Percentiles rank a stretch among this genome's conserved stretches.
phyloP scores from a whole-genome alignment of 2,329 filamentous ascomycete genomes.

The Dothiorella sarmentorum region DNA sequence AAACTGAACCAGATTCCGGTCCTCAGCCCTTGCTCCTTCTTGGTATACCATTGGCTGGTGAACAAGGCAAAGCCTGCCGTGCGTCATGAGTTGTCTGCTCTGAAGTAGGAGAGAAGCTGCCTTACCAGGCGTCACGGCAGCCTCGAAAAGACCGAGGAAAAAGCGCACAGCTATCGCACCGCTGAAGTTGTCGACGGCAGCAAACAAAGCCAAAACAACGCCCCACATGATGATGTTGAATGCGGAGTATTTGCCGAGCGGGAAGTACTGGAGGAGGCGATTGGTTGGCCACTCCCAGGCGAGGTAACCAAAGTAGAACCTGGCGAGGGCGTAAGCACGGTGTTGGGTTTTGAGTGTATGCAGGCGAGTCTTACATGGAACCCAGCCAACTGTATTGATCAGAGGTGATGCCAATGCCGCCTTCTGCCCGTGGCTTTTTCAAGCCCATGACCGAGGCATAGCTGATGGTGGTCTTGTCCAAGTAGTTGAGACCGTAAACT shows the following conservation, averaged over 20 bases:
- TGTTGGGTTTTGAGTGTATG: too few species aligned
- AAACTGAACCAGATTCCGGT: conserved; percentile 67
- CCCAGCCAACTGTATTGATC: conserved; percentile 52
- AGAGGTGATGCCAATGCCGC: conserved; percentile 46
- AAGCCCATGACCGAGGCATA: conserved; percentile 53
- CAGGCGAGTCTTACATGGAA: conserved; percentile 31
- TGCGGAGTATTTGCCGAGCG: conserved; percentile 64
- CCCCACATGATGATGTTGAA: conserved; percentile 65
- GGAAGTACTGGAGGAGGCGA: conserved; percentile 60
- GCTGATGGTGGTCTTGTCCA: conserved; percentile 58
- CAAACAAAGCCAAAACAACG: conserved; percentile 58
- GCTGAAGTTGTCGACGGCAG: conserved; percentile 57
- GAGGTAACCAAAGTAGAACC: conserved; percentile 53
- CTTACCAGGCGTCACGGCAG: conserved; percentile 60
- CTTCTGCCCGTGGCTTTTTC: conserved; percentile 31
- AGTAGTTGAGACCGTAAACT: conserved; percentile 58
- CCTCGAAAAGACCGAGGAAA: conserved; percentile 66
- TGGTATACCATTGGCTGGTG: conserved; percentile 70
- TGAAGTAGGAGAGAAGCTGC: too few species aligned
- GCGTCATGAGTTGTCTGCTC: background rate
- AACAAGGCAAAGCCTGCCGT: conserved; percentile 57
- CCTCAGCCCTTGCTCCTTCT: conserved; percentile 61
- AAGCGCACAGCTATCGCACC: conserved; percentile 64
- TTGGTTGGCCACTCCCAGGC: conserved; percentile 66
- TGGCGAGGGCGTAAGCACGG: background rate